A percentile compares a stretch with the other conserved stretches of the same genome.
Evolutionary conservation across 495 filamentous ascomycete species (phyloP).

Genomic region (Chaetomium fimeti): DNA sequence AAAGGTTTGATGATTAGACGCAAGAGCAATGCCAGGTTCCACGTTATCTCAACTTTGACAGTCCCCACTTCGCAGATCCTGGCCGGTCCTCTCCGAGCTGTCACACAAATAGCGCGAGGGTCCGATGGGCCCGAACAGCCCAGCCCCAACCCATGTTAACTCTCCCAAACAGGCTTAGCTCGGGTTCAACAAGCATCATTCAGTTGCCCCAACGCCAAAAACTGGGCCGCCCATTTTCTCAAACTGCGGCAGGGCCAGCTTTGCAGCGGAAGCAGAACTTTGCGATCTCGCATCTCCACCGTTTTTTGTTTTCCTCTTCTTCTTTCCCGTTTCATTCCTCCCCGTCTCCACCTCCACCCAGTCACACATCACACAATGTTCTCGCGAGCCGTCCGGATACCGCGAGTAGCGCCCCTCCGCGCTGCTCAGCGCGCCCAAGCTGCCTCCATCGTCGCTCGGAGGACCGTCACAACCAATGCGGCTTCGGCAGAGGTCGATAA

Average conservation of each 20-base stretch:
- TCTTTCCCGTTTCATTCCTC: constrained; percentile 6
- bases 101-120: constrained; percentile 22
- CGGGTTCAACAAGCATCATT: constrained; percentile 31
- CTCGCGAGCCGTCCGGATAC: constrained; percentile 52
- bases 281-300: constrained; percentile 15
- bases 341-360: constrained; percentile 2
- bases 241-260: constrained; percentile 6
- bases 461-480: constrained; percentile 90
- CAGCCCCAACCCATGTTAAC: constrained; percentile 9
- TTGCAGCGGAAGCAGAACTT: constrained; percentile 12
- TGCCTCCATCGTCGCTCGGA: constrained; percentile 46
- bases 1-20: not conserved
- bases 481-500: constrained; percentile 87
- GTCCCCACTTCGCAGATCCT: not conserved
- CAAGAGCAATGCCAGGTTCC: not conserved
- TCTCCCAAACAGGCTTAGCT: constrained; percentile 26
- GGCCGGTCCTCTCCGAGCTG: constrained; percentile 1
- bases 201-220: constrained; percentile 32
- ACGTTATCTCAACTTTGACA: not conserved
- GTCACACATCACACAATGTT: constrained; percentile 43
- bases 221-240: constrained; percentile 27
- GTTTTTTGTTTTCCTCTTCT: not conserved
- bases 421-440: constrained; percentile 46
- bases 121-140: constrained; percentile 21
- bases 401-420: constrained; percentile 46